These are phyloP conservation scores for Diaporthe nobilis DNA, from an alignment of 2,329 filamentous ascomycete species.

Conservation along the genomic window DNA sequence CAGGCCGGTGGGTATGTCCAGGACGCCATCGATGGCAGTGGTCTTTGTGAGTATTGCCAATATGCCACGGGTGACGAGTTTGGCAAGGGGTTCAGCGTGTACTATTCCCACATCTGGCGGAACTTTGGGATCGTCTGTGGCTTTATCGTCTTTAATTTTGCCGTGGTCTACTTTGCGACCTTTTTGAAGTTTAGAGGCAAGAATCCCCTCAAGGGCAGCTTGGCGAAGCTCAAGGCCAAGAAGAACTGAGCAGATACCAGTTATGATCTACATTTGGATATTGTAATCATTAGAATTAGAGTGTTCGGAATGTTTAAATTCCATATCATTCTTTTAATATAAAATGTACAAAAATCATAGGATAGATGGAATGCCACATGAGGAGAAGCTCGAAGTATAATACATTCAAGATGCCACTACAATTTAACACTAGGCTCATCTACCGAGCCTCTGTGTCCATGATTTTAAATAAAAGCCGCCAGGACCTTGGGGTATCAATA, in stretches of 20 bases:
- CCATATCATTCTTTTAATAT: not conserved
- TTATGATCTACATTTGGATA: not conserved
- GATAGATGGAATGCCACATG: too few species aligned
- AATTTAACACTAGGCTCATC: not conserved
- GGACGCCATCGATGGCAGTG: slow-evolving; percentile 60
- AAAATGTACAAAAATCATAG: not conserved
- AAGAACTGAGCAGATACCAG: not conserved
- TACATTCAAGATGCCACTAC: too few species aligned
- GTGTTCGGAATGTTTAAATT: not conserved
- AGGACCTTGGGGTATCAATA: not conserved
- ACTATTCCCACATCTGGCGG: slow-evolving; percentile 74
- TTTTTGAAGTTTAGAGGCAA: slow-evolving; percentile 19
- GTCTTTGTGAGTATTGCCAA: slow-evolving; percentile 58
- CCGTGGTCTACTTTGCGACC: slow-evolving; percentile 68
- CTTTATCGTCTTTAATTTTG: slow-evolving; percentile 72
- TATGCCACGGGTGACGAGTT: slow-evolving; percentile 69
- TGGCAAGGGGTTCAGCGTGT: slow-evolving; percentile 61
- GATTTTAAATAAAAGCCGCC: not conserved
- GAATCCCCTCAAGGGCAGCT: slow-evolving; percentile 20
- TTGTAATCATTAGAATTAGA: not conserved
- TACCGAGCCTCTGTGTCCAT: not conserved
- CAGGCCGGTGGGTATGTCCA: slow-evolving; percentile 67
- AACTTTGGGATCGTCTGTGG: slow-evolving; percentile 75
- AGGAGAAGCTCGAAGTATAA: too few species aligned
- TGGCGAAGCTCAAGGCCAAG: slow-evolving; percentile 21